Conservation (phyloP, 495 filamentous ascomycete genomes). For the Copromyces sp. region DNA sequence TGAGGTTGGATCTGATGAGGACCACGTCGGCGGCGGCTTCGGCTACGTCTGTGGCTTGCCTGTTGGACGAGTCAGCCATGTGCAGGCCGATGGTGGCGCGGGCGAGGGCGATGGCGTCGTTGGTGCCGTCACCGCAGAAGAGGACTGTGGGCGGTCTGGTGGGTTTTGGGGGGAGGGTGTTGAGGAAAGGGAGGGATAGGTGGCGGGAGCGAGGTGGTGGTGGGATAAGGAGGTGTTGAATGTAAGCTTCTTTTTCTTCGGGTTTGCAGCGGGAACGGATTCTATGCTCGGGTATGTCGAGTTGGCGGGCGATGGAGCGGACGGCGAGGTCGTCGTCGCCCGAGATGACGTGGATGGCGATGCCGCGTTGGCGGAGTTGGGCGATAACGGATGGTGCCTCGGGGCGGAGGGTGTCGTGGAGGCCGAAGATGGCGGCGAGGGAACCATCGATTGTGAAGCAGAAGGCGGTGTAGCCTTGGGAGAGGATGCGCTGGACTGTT, state of each 20-base stretch:
- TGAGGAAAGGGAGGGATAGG: neutral
- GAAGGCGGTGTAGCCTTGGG: conserved; percentile 47
- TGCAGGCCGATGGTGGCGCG: conserved; percentile 60
- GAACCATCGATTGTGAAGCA: conserved; percentile 45
- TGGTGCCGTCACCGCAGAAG: conserved; percentile 73
- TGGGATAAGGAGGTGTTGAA: conserved; percentile 31
- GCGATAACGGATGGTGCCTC: conserved; percentile 43
- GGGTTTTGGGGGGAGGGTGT: neutral
- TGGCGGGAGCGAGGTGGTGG: neutral
- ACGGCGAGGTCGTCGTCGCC: conserved; percentile 60
- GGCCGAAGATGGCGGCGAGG: conserved; percentile 47
- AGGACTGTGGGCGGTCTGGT: conserved; percentile 36
- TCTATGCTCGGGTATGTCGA: conserved; percentile 41
- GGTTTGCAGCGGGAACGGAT: conserved; percentile 46
- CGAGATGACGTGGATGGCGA: conserved; percentile 54
- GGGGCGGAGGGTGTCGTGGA: conserved; percentile 48
- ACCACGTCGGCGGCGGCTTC: conserved; percentile 60
- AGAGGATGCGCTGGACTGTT: conserved; percentile 33
- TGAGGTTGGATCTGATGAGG: conserved; percentile 45
- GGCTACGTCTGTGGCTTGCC: conserved; percentile 55
- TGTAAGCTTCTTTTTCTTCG: conserved; percentile 52
- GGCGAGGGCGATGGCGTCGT: conserved; percentile 66
- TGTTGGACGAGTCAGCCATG: conserved; percentile 33
- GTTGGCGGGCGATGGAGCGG: conserved; percentile 35
- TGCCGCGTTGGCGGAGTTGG: conserved; percentile 42